Evolutionary conservation across 305 asterid species (phyloP), one percentile per base, ranked within the genome.

Genomic region (Fraxinus angustifolia): DNA sequence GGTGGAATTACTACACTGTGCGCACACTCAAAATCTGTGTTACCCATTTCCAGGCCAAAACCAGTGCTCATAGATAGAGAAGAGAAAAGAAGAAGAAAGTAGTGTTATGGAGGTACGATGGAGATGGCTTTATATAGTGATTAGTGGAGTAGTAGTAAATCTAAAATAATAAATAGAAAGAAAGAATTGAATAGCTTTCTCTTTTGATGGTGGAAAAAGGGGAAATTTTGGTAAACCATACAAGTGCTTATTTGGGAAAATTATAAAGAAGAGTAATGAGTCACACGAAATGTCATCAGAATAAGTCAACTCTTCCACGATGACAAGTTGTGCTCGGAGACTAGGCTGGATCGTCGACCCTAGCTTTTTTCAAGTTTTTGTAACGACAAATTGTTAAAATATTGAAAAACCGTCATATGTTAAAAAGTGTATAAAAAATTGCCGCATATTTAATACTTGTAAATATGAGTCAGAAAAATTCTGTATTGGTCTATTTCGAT

Each of bases 1-100:
- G 98, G 98, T 11, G 99, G 99, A 0, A 92, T 23, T 5, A 84
- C 94, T 6, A 92, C 99, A 3, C 88, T 90, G 83, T 90, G 90
- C 12, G 28, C 35, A 4, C 36, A 3, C 73, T 67, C 73, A 28
- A 67, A 67, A 23, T 67, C 73, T 2, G 34, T 3, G 73, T 28
- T 28, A 28, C 36, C 36, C 73, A 67, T 67, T 67, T 67, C 28
- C 34, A 3, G 35, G 73, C 73, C 17, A 65, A 65, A 65, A 65
- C 14, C 73, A 28, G 12, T 11, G 36, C 17, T 26, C 11, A 60
- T 3, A 8, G 28, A 23, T 4, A 34, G 34, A 65, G n/a, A 23
- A 3, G 48, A 19, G 17, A 28, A 28, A 28, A 23, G 17, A 2
- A 21, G 72, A 23, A 62, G 72, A 26, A 62, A 3, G 34, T 65